Base-by-base conservation (phyloP, 2,329 filamentous ascomycete genomes). In the Fusarium algeriense region DNA sequence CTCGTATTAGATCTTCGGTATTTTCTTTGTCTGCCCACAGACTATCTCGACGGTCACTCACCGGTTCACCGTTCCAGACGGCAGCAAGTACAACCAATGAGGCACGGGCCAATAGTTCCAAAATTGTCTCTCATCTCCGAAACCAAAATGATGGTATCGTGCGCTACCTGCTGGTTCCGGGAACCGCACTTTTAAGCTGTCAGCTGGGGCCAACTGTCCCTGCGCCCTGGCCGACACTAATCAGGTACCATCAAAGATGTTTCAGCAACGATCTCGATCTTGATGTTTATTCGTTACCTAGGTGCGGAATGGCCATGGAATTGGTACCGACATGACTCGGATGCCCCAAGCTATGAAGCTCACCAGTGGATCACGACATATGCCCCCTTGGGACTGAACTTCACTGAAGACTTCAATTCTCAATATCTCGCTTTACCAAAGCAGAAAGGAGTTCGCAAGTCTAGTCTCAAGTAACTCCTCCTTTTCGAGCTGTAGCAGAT, bases 41-140 rank as follows among this genome's bases (percentile, higher is more conserved):
- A 43, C 7, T n/a, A 17, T 38, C 34, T 52, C 23, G n/a, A 35
- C 40, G 35, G 17, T n/a, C 50, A 26, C n/a, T 52, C n/a, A 62
- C n/a, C 34, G 41, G 44, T 44, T 58, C 34, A 55, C 35, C 19
- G 43, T 46, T 52, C 38, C 41, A 50, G 41, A 37, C 43, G 53
- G 44, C 46, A 57, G 40, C 19, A 50, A 55, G 43, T 44, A 52
- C 28, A 13, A 8, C 54, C 26, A 55, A 44, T 28, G 23, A 62
- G 53, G 69, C 69, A 73, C 69, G 60, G 69, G 43, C 65, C 69
- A 72, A 41, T 40, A 52, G 64, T 73, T 72, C 53, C 48, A 53
- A 40, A 35, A 34, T 30, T 55, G 64, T 56, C 50, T 72, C 41
- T 62, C 57, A 49, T 59, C 45, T 57, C 48, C 56, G 34, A 40